Conservation (phyloP, 768 basidiomycete genomes). For the Pulveroboletus sp. region DNA sequence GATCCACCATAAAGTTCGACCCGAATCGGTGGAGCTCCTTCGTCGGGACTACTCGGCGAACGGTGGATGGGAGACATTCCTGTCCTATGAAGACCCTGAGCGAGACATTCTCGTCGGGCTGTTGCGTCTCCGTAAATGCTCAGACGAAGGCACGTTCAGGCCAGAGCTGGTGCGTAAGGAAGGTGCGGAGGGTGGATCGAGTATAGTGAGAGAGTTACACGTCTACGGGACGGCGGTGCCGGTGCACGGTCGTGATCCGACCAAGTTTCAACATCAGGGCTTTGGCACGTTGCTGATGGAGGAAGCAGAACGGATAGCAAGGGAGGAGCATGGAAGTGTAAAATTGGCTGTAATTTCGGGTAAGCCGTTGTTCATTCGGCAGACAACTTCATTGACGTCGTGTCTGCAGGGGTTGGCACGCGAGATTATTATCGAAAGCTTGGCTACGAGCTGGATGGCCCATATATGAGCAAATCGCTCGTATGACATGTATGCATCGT, state of each 20-base stretch:
- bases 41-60: constrained; percentile 95
- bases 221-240: constrained; percentile 98
- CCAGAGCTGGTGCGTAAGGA: constrained; percentile 78
- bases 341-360: constrained; percentile 98
- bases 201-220: constrained; percentile 93
- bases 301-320: constrained; percentile 96
- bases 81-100: constrained; percentile 98
- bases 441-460: constrained; percentile 92
- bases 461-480: constrained; percentile 93
- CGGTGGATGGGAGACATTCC: constrained; percentile 99
- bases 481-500: constrained; percentile 30
- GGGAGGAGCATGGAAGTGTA: constrained; percentile 93
- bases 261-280: constrained; percentile 96
- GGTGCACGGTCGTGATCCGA: constrained; percentile 95
- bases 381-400: not conserved
- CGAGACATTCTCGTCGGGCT: constrained; percentile 94
- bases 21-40: constrained; percentile 91
- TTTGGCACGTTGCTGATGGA: constrained; percentile 98
- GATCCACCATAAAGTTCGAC: constrained; percentile 96
- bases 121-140: constrained; percentile 89
- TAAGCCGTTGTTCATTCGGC: constrained; percentile 31
- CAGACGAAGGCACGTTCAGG: constrained; percentile 94
- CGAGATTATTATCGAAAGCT: constrained; percentile 94
- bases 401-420: constrained; percentile 77
- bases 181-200: constrained; percentile 73